Conservation (phyloP, 2,329 filamentous ascomycete genomes). For the Penicillium hesseltinei region DNA sequence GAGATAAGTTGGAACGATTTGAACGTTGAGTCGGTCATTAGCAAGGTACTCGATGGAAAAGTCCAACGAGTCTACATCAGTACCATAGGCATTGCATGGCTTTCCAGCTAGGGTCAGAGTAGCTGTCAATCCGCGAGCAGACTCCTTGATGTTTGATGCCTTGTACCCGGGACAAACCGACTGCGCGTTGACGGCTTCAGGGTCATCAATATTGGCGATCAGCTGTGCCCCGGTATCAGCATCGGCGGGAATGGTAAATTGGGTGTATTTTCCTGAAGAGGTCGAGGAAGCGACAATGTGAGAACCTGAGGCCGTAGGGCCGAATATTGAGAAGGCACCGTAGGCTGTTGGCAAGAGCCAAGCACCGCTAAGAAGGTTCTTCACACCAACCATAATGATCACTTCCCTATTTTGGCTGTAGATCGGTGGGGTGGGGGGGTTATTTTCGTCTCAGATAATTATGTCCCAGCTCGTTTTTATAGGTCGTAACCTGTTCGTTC, state of each 20-base stretch:
- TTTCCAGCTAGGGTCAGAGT: constrained; percentile 53
- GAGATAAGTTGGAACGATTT: constrained; percentile 66
- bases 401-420: not conserved
- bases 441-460: not conserved
- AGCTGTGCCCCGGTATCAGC: constrained; percentile 49
- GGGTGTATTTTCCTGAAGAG: constrained; percentile 20
- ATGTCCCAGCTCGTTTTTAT: constrained; percentile 12
- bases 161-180: constrained; percentile 61
- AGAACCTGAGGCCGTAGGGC: constrained; percentile 1
- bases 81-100: constrained; percentile 72
- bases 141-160: constrained; percentile 51
- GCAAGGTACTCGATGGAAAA: constrained; percentile 68
- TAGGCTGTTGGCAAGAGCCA: constrained; percentile 29
- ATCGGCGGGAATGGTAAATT: constrained; percentile 50
- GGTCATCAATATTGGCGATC: constrained; percentile 64
- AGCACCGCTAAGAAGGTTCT: constrained; percentile 20
- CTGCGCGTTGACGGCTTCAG: constrained; percentile 62
- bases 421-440: not conserved
- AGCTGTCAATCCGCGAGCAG: constrained; percentile 51
- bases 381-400: constrained; percentile 26
- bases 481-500: constrained; percentile 4
- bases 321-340: constrained; percentile 20
- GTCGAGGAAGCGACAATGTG: constrained; percentile 7
- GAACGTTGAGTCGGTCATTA: constrained; percentile 64
- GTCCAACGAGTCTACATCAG: constrained; percentile 65